Evolutionary conservation across 2,329 filamentous ascomycete genomes (phyloP), one percentile per base, ranked within the genome.

Genomic region (Rachicladosporium sp.): DNA sequence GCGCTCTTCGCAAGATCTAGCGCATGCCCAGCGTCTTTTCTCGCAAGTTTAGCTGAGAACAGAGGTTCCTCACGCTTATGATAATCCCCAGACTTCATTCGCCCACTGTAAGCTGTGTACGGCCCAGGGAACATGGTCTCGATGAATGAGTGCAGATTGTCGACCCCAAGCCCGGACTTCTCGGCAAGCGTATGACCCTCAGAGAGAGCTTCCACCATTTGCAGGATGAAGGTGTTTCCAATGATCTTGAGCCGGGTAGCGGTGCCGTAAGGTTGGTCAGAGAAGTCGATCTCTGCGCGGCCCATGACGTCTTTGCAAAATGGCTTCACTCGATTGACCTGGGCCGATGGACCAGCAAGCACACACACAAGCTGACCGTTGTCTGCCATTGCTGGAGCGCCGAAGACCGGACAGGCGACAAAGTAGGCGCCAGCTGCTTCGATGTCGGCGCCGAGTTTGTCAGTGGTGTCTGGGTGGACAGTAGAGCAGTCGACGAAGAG

Each of bases 401-500:
- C 81, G 52, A 87, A 87, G 4, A 88, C 76, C 8, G 79, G 78
- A 51, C 73, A 76, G 1, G 83, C 82, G 11, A 93, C 75, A 54
- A 93, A 93, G 31, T 78, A 69, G 2, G 73, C 85, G 4, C 82
- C 82, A 15, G 69, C 69, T 2, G 58, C 68, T 9, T 66, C 65
- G 43, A 81, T 65, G 19, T 61, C 66, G 49, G 75, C 67, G 19
- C 78, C 78, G 3, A 85, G 61, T 19, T 68, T 68, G 44, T 83
- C 74, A 1, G 82, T 83, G 3, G 82, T 86, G 40, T 88, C 80
- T 0, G 88, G 87, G 59, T 91, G 82, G 29, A 94, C 75, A 19
- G 87, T 94, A 3, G 84, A 91, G 69, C 82, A 88, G 56, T 94
- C 87, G 27, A 93, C 73, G 49, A 94, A 79, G 10, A 91, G 66